Evolutionary conservation across 495 filamentous ascomycete genomes (phyloP).

Genomic region (Aspergillus bridgeri): DNA sequence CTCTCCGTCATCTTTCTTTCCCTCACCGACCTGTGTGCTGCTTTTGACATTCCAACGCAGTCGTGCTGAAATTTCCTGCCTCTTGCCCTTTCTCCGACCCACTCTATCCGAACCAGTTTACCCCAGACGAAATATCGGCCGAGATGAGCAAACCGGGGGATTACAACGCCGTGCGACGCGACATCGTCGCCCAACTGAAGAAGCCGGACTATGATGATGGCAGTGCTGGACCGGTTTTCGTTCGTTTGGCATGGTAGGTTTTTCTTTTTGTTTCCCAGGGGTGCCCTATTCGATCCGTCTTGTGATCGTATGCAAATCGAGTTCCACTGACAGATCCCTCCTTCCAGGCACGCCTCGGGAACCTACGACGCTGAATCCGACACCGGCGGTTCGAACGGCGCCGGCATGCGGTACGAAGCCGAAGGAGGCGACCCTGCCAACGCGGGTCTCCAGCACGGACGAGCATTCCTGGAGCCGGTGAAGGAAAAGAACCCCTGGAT

Average conservation of each 20-base stretch:
- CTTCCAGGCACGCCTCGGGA: constrained; percentile 53
- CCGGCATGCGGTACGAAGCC: constrained; percentile 62
- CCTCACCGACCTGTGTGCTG: background rate
- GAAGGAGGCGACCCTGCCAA: constrained; percentile 63
- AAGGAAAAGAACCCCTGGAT: constrained; percentile 58
- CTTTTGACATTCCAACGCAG: background rate
- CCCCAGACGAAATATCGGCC: constrained; percentile 32
- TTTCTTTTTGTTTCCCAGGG: constrained; percentile 6
- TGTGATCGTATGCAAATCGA: constrained; percentile 4
- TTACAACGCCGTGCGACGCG: constrained; percentile 51
- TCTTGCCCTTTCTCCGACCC: constrained; percentile 3
- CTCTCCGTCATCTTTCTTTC: constrained; percentile 5
- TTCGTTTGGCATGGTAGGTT: constrained; percentile 58
- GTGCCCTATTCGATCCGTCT: constrained; percentile 7
- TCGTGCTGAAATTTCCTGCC: background rate
- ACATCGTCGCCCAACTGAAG: constrained; percentile 52
- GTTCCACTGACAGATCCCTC: constrained; percentile 12
- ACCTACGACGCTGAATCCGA: constrained; percentile 56
- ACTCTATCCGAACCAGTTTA: constrained; percentile 7
- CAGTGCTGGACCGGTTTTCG: constrained; percentile 58
- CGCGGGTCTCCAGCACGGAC: constrained; percentile 60
- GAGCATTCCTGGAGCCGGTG: constrained; percentile 58
- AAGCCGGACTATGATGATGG: constrained; percentile 63
- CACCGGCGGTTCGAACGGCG: constrained; percentile 61
- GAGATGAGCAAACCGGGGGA: constrained; percentile 43